Conservation (phyloP, 2,329 filamentous ascomycete genomes). For the Paecilomyces dactylethromorphus region DNA sequence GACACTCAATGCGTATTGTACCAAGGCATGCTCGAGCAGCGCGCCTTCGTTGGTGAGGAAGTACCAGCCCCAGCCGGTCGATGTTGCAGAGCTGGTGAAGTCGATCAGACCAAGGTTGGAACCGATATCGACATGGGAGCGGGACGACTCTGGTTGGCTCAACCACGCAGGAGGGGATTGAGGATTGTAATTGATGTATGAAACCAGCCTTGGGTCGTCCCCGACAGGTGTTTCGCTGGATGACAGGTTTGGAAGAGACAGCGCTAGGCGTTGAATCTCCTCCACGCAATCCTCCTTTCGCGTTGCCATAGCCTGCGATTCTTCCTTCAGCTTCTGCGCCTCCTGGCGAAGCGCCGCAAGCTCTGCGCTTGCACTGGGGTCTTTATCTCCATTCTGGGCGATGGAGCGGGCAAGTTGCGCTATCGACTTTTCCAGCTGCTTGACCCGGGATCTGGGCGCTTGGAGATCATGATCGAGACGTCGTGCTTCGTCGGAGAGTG, state of each 20-base stretch:
- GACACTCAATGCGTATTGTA: slow-evolving; percentile 75
- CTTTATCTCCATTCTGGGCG: slow-evolving; percentile 9
- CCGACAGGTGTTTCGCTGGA: slow-evolving; percentile 68
- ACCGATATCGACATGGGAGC: slow-evolving; percentile 82
- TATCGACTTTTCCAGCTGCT: slow-evolving; percentile 37
- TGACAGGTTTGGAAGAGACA: slow-evolving; percentile 81
- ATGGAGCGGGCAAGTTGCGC: slow-evolving; percentile 20
- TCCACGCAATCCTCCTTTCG: slow-evolving; percentile 30
- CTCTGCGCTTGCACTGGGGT: slow-evolving; percentile 8
- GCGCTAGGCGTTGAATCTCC: slow-evolving; percentile 68
- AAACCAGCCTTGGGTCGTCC: slow-evolving; percentile 57
- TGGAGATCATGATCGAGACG: slow-evolving; percentile 35
- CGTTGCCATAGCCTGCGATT: slow-evolving; percentile 23
- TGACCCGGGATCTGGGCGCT: slow-evolving; percentile 35
- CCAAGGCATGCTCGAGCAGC: slow-evolving; percentile 85
- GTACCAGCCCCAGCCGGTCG: slow-evolving; percentile 96
- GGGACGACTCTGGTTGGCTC: slow-evolving; percentile 18
- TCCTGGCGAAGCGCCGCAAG: slow-evolving; percentile 26
- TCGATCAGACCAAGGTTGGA: slow-evolving; percentile 82
- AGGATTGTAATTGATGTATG: slow-evolving; percentile 71
- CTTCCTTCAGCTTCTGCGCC: slow-evolving; percentile 32
- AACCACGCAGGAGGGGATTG: slow-evolving; percentile 30
- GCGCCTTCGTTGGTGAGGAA: slow-evolving; percentile 88
- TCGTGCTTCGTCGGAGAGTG: slow-evolving; percentile 30
- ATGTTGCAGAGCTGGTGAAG: slow-evolving; percentile 72